Base-by-base conservation (phyloP, 176 grass and related monocot species). In the Bolboschoenus planiculmis region DNA sequence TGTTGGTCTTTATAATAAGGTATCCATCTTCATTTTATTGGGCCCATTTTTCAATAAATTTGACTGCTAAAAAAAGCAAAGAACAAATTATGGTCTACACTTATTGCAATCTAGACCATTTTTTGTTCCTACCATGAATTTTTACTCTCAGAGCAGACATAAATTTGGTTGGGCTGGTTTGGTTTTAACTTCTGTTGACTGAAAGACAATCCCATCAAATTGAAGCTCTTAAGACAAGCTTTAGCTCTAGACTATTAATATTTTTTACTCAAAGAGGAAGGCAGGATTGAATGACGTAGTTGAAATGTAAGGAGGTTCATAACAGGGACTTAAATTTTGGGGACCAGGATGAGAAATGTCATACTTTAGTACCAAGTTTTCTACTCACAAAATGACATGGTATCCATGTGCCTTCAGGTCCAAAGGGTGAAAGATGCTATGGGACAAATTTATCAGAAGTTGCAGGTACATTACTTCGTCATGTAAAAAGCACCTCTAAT, bases 361-460 rank as follows among this genome's bases (percentile, higher is more conserved):
- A 36, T 34, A 53, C 39, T 75, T 35, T 23, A 35, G 5, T 2
- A 7, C 42, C 10, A 74, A 65, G 27, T 44, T 75, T 56, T 78
- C 18, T 75, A 75, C 13, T 4, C 70, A 20, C 43, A 75, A 31
- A 70, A 29, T 76, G 72, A 20, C 84, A 33, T 29, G 61, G 20
- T 40, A 82, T 72, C 56, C 33, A 39, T 89, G 33, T 83, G 66
- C 33, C 14, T 65, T 18, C 88, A 97, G 94, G 86, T 97, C 83
- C 87, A 85, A 86, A 93, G 91, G 67, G 10, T 97, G 66, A 97
- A 97, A 83, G 91, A 93, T 86, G 94, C 89, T 84, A 97, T 97
- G 94, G 63, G 89, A 60, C 89, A 94, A 55, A 94, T 97, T 80
- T 97, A 97, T 89, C 94, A 97, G 44, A 97, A 97, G 74, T 80